Base-by-base conservation (phyloP, 75 land plant genomes). In the Sequoia sempervirens region DNA sequence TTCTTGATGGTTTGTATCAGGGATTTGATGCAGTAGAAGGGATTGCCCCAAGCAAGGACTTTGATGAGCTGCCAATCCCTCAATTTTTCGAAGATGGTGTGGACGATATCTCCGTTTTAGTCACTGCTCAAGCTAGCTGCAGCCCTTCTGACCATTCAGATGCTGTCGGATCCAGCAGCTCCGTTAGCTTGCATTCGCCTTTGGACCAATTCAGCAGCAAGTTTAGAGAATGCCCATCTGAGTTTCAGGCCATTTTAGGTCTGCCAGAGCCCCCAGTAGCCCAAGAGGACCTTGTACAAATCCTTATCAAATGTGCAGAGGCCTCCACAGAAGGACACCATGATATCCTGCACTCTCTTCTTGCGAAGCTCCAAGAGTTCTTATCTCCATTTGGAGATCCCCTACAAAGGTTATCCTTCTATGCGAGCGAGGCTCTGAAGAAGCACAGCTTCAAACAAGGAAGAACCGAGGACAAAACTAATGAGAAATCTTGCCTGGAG, bases 331-430 rank as follows among this genome's bases (percentile, higher is more conserved):
- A 23, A 12, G 47, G 80, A 43, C 46, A 45, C 15, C 47, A 45
- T 78, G 80, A n/a, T 9, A 11, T 78, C 1, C 30, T 78, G 14
- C 5, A 45, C 13, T 78, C 80, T 26, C n/a, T 78, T 11, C 30
- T 78, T 78, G n/a, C 80, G 30, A 78, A 78, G 50, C 80, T 78
- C 12, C 80, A 78, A 23, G 80, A 43, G 50, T 45, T 78, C 14
- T 85, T 83, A 2, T 82, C 84, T 13, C 69, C 86, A n/a, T 40
- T 54, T 28, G 86, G 86, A 17, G 86, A 85, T 45, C 86, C 86
- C 84, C 81, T 85, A 41, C 68, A 85, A 47, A 46, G 86, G 38
- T 80, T 85, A 61, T 82, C 86, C 52, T 82, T 81, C 38, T 85
- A 85, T 53, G 81, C 82, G 32, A 82, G 72, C 7, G 86, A 82